phyloP scores from a whole-genome alignment of 176 grass and related monocot species.

The Phoenix dactylifera region DNA sequence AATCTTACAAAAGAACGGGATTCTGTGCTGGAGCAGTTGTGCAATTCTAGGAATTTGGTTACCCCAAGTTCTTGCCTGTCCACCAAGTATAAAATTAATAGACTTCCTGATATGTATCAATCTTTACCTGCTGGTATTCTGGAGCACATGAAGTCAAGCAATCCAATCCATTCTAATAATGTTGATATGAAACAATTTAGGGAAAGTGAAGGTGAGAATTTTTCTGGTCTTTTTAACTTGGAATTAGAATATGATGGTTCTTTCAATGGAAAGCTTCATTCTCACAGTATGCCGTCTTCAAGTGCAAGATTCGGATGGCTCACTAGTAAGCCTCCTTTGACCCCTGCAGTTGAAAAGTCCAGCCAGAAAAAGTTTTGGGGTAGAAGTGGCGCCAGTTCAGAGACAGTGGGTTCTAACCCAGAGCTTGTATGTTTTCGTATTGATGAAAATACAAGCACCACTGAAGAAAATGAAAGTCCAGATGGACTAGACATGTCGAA shows the following conservation, averaged over 20 bases:
- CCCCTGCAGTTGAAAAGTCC: conserved; percentile 58
- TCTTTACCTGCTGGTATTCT: conserved; percentile 29
- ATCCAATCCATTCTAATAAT: conserved; percentile 30
- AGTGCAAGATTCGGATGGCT: conserved; percentile 20
- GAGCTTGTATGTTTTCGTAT: conserved; percentile 70
- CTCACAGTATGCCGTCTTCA: conserved; percentile 12
- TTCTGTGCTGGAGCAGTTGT: conserved; percentile 8
- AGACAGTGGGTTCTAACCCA: conserved; percentile 41
- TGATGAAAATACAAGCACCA: conserved; percentile 55
- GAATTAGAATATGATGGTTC: conserved; percentile 37
- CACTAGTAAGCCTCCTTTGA: conserved; percentile 41
- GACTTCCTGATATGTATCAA: conserved; percentile 24
- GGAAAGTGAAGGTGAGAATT: conserved; percentile 26
- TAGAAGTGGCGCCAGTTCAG: conserved; percentile 40
- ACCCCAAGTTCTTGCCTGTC: conserved; percentile 18
- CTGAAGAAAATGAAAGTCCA: conserved; percentile 37
- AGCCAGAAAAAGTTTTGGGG: conserved; percentile 32
- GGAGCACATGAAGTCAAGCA: conserved; percentile 32
- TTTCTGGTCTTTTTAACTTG: conserved; percentile 22
- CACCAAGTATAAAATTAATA: conserved; percentile 28
- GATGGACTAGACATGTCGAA: background rate
- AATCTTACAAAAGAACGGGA: conserved; percentile 10
- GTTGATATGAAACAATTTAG: conserved; percentile 23
- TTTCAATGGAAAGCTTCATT: conserved; percentile 34
- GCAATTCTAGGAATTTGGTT: conserved; percentile 19